phyloP scores from a whole-genome alignment of 2,329 filamentous ascomycete species.

The Xylaria sp. region DNA sequence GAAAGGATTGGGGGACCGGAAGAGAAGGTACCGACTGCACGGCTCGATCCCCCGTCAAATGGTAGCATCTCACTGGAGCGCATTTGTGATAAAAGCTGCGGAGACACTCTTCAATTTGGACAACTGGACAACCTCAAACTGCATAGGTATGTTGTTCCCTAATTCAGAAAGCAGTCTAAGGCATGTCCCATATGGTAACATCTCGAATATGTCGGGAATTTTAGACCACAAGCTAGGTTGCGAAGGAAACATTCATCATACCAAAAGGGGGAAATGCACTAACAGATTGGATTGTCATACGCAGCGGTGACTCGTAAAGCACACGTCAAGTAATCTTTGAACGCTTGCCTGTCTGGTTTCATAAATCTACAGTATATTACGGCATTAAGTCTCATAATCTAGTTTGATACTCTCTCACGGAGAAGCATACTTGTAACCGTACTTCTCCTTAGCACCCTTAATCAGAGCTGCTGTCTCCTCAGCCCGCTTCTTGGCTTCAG shows the following conservation, averaged over 20 bases:
- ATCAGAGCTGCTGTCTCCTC: slow-evolving; percentile 52
- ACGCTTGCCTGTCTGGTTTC: not conserved
- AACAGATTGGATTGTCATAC: not conserved
- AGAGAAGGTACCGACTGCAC: slow-evolving; percentile 30
- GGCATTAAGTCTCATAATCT: not conserved
- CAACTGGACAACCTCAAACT: not conserved
- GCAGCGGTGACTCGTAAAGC: not conserved
- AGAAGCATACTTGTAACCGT: slow-evolving; percentile 60
- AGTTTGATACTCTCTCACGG: slow-evolving; percentile 46
- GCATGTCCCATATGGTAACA: not conserved
- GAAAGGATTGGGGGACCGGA: slow-evolving; percentile 33
- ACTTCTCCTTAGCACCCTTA: slow-evolving; percentile 58
- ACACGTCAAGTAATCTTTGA: not conserved
- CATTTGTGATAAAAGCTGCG: slow-evolving; percentile 18
- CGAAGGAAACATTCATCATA: too few relatives aligned
- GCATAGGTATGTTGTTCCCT: not conserved
- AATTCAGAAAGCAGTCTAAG: not conserved
- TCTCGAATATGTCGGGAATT: too few relatives aligned
- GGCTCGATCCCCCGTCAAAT: slow-evolving; percentile 18
- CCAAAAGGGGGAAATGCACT: not conserved
- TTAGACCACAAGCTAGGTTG: too few relatives aligned
- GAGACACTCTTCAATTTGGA: not conserved
- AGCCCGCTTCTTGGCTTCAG: slow-evolving; percentile 59
- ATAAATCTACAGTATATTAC: not conserved
- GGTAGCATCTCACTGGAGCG: slow-evolving; percentile 31